Conservation (phyloP, 192 early-diverging fungal species). For the Powellomyces hirtus region DNA sequence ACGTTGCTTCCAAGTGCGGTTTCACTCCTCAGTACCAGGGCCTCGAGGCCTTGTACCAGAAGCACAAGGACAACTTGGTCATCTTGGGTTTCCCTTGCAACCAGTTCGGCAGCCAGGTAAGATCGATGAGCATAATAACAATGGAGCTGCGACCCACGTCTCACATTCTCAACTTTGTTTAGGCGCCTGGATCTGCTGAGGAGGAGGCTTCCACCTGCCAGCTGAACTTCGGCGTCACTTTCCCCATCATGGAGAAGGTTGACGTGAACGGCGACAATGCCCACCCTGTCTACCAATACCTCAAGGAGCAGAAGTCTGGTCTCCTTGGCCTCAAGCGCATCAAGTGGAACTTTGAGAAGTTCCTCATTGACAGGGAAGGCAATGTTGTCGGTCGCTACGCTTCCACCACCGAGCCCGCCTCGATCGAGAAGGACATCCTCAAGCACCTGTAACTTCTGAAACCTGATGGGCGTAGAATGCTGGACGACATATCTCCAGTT, state of each 20-base stretch:
- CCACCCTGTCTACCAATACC: slow-evolving; percentile 42
- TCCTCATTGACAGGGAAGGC: slow-evolving; percentile 42
- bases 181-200: slow-evolving; percentile 22
- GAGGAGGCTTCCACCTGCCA: slow-evolving; percentile 60
- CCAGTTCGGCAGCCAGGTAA: slow-evolving; percentile 49
- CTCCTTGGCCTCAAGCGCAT: slow-evolving; percentile 33
- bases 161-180: too few species aligned
- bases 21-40: slow-evolving; percentile 68
- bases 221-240: slow-evolving; percentile 73
- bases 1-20: slow-evolving; percentile 79
- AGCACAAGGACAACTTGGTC: slow-evolving; percentile 66
- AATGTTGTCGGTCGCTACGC: slow-evolving; percentile 35
- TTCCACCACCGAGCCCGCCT: slow-evolving; percentile 55
- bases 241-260: slow-evolving; percentile 84
- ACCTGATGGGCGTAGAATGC: too few species aligned
- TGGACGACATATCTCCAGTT: too few species aligned
- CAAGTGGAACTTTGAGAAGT: slow-evolving; percentile 41
- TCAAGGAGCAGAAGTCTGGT: slow-evolving; percentile 41
- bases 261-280: slow-evolving; percentile 60
- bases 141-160: too few species aligned
- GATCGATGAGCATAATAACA: too few species aligned
- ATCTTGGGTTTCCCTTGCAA: slow-evolving; percentile 78
- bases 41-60: slow-evolving; percentile 42
- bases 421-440: not conserved
- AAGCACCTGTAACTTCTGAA: not conserved